Percentiles rank a stretch among this genome's conserved stretches.
Evolutionary conservation across 2,329 filamentous ascomycete species (phyloP).

Genomic region (Trichophaea hybrida): DNA sequence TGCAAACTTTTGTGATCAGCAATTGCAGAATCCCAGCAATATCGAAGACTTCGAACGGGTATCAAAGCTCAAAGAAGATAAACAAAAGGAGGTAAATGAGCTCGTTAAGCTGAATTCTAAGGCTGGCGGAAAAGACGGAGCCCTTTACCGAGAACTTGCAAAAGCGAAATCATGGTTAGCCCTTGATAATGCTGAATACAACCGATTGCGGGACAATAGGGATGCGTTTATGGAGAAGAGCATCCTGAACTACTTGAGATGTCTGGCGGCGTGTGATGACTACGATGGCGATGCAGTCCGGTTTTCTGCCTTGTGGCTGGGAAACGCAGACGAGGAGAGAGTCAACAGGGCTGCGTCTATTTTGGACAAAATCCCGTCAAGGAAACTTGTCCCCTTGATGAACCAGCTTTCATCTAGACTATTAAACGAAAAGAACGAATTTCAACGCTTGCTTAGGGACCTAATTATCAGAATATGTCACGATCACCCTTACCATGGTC

Average conservation of each 20-base stretch:
- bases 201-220: slow-evolving; percentile 59
- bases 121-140: slow-evolving; percentile 30
- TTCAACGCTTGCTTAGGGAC: slow-evolving; percentile 60
- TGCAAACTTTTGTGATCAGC: slow-evolving; percentile 85
- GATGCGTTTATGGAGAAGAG: slow-evolving; percentile 76
- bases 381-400: slow-evolving; percentile 85
- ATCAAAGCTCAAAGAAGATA: slow-evolving; percentile 62
- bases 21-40: slow-evolving; percentile 73
- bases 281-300: slow-evolving; percentile 81
- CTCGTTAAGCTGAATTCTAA: slow-evolving; percentile 45
- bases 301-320: slow-evolving; percentile 88
- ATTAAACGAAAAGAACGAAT: slow-evolving; percentile 45
- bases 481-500: slow-evolving; percentile 90
- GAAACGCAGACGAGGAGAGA: slow-evolving; percentile 58
- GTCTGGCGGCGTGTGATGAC: slow-evolving; percentile 69
- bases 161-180: slow-evolving; percentile 79
- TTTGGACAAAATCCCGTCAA: slow-evolving; percentile 63
- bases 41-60: slow-evolving; percentile 73
- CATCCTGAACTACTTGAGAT: slow-evolving; percentile 82
- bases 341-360: slow-evolving; percentile 61
- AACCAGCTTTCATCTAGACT: slow-evolving; percentile 93
- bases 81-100: slow-evolving; percentile 64
- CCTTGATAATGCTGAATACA: slow-evolving; percentile 78
- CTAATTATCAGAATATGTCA: slow-evolving; percentile 72
- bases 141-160: slow-evolving; percentile 45